Evolutionary conservation across 2,329 filamentous ascomycete genomes (phyloP).

Genomic region (Neonectria ditissima): DNA sequence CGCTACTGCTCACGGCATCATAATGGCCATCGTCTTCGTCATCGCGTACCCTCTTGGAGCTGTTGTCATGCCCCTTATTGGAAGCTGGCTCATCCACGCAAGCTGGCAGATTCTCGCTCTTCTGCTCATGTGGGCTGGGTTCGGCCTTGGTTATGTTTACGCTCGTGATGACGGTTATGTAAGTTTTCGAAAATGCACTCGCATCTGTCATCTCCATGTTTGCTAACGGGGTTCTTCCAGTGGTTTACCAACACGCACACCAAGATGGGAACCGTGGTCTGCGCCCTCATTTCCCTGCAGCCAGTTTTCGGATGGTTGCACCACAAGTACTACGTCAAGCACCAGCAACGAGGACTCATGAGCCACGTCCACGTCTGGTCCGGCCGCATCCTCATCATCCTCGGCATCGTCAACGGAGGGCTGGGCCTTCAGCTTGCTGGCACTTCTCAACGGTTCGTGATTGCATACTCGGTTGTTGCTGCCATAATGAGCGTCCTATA

Average conservation of each 20-base stretch:
- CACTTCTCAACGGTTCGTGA: constrained; percentile 55
- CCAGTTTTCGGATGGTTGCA: constrained; percentile 69
- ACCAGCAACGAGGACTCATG: constrained; percentile 60
- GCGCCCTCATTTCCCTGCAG: constrained; percentile 67
- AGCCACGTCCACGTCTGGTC: constrained; percentile 73
- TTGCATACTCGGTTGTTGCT: constrained; percentile 68
- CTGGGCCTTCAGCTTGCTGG: constrained; percentile 66
- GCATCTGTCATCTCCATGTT: neutral
- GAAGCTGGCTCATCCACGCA: constrained; percentile 69
- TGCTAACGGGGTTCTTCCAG: constrained; percentile 51
- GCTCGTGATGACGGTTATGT: constrained; percentile 58
- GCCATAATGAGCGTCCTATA: constrained; percentile 62
- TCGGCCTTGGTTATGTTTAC: constrained; percentile 66
- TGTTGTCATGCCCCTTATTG: constrained; percentile 69
- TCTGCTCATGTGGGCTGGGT: constrained; percentile 69
- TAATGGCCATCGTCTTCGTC: constrained; percentile 71
- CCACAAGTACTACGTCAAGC: constrained; percentile 64
- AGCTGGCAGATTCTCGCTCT: constrained; percentile 66
- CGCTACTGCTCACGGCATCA: constrained; percentile 64
- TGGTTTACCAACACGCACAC: constrained; percentile 66
- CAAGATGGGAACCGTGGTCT: constrained; percentile 66
- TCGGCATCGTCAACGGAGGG: constrained; percentile 73
- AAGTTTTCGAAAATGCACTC: constrained; percentile 45
- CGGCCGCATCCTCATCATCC: constrained; percentile 66
- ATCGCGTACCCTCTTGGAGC: constrained; percentile 71